Evolutionary conservation across 2,329 filamentous ascomycete species (phyloP).

Genomic region (Lasiodiplodia sp.): DNA sequence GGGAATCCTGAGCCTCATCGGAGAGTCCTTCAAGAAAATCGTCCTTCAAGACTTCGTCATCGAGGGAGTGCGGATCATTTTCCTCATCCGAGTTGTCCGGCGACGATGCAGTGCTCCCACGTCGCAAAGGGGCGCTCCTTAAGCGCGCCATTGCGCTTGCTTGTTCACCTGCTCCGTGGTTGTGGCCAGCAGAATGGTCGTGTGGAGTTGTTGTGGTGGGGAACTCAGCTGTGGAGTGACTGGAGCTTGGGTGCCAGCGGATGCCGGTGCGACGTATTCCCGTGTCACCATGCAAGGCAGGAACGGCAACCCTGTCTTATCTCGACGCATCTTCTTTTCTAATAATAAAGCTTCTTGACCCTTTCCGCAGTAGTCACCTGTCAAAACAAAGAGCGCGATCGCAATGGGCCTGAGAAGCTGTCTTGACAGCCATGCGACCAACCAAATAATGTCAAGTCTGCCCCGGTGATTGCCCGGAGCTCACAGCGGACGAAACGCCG

Average conservation of each 20-base stretch:
- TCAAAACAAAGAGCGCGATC: no score
- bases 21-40: slow-evolving; percentile 14
- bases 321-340: no score
- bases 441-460: no score
- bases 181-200: background rate
- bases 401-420: no score
- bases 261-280: background rate
- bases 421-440: no score
- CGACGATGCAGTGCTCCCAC: background rate
- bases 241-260: background rate
- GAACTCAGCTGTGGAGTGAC: background rate
- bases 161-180: background rate
- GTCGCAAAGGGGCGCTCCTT: background rate
- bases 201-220: background rate
- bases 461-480: no score
- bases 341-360: no score
- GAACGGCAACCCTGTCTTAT: no score
- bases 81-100: background rate
- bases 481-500: no score
- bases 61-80: background rate
- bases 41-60: background rate
- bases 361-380: no score
- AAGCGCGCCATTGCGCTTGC: background rate
- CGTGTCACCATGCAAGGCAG: background rate
- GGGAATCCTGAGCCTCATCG: background rate